These are phyloP conservation scores for Graphilbum fragrans DNA, from an alignment of 2,329 filamentous ascomycete genomes.

Conservation along the genomic window DNA sequence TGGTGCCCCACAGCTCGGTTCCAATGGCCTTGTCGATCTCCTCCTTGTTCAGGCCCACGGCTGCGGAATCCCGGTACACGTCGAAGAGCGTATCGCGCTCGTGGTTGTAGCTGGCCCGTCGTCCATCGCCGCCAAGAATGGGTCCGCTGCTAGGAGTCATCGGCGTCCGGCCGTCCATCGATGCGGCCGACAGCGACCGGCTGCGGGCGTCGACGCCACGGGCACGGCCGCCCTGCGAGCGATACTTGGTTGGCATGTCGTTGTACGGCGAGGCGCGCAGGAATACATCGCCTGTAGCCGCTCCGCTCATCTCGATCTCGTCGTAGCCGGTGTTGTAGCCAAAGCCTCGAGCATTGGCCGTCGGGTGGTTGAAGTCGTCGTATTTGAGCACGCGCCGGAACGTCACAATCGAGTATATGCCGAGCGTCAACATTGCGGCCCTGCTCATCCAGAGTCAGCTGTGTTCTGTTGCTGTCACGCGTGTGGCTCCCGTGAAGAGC, in stretches of 20 bases:
- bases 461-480: too few species aligned
- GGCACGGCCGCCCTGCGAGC: neutral
- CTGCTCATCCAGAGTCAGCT: slow-evolving; percentile 18
- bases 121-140: neutral
- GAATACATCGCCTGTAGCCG: slow-evolving; percentile 6
- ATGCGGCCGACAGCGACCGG: slow-evolving; percentile 6
- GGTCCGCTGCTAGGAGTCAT: neutral
- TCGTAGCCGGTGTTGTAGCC: slow-evolving; percentile 24
- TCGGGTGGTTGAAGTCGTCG: slow-evolving; percentile 34
- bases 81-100: slow-evolving; percentile 17
- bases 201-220: slow-evolving; percentile 6
- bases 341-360: slow-evolving; percentile 35
- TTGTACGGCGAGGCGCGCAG: slow-evolving; percentile 8
- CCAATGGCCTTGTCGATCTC: slow-evolving; percentile 20
- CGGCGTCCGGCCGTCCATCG: too few species aligned
- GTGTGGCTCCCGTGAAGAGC: too few species aligned
- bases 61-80: slow-evolving; percentile 10
- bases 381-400: slow-evolving; percentile 35
- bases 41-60: slow-evolving; percentile 9
- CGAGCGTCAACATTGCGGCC: slow-evolving; percentile 27
- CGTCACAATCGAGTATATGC: slow-evolving; percentile 31
- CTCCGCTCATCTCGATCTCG: slow-evolving; percentile 16
- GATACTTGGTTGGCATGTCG: slow-evolving; percentile 9
- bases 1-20: slow-evolving; percentile 19
- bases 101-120: slow-evolving; percentile 14